Evolutionary conservation across 352 stramenopile species (phyloP).

Genomic region (Phytophthora sojae): DNA sequence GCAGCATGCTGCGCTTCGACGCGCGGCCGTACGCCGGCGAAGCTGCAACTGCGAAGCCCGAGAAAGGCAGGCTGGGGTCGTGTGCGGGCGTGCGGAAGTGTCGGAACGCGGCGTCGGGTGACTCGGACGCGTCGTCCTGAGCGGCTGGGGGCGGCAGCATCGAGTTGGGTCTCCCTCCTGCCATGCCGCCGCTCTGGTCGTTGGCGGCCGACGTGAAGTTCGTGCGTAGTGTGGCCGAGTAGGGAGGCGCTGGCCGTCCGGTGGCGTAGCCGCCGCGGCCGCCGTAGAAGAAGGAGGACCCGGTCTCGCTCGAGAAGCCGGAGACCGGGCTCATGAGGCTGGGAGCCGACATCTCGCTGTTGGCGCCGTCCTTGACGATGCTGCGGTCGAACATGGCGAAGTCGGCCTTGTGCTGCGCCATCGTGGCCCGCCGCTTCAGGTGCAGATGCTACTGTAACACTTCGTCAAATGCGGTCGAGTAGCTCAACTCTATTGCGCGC

Average conservation of each 20-base stretch:
- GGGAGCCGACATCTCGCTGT: conserved; percentile 43
- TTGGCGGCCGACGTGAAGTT: conserved; percentile 67
- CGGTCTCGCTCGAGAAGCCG: conserved; percentile 42
- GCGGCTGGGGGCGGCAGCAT: conserved; percentile 3
- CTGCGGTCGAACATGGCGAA: conserved; percentile 55
- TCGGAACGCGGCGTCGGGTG: conserved; percentile 58
- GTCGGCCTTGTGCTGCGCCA: conserved; percentile 34
- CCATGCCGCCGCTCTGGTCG: conserved; percentile 13
- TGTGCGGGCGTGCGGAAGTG: conserved; percentile 59
- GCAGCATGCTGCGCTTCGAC: conserved; percentile 56
- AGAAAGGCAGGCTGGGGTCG: conserved; percentile 36
- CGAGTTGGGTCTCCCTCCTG: conserved; percentile 11
- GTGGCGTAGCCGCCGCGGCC: conserved; percentile 27
- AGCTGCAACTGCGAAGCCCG: conserved; percentile 33
- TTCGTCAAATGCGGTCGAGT: neutral
- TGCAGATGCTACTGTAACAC: neutral
- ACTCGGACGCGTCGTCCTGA: conserved; percentile 41
- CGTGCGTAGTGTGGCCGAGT: conserved; percentile 62
- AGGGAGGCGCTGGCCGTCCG: conserved; percentile 47
- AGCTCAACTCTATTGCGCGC: neutral
- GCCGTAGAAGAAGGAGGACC: conserved; percentile 46
- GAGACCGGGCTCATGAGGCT: conserved; percentile 53
- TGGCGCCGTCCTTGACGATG: conserved; percentile 55
- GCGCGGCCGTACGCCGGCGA: conserved; percentile 45
- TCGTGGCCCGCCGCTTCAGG: neutral